Conservation (phyloP, 805 yeast genomes). For the Candida lessepsii region DNA sequence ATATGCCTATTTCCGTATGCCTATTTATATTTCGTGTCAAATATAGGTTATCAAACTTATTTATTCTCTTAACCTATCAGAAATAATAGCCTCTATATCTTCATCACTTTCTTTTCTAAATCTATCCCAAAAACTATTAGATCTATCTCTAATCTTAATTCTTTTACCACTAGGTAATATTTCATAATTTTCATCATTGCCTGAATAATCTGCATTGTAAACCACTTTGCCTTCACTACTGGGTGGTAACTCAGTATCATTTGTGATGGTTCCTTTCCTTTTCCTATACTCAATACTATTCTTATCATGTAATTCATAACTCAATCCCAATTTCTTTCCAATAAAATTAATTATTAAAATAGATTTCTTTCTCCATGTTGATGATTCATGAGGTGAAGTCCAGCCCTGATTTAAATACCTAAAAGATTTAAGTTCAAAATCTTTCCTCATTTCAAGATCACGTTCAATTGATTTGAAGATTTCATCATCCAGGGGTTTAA, state of each 20-base stretch:
- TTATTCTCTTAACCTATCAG: constrained; percentile 36
- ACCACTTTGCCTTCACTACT: constrained; percentile 36
- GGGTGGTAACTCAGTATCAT: constrained; percentile 51
- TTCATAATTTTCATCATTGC: constrained; percentile 39
- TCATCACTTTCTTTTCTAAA: constrained; percentile 20
- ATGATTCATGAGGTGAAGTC: constrained; percentile 57
- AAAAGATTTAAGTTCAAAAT: constrained; percentile 71
- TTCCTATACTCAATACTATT: constrained; percentile 44
- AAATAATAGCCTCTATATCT: constrained; percentile 56
- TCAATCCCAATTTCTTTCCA: constrained; percentile 1
- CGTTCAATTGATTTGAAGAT: constrained; percentile 75
- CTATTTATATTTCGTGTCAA: too few relatives aligned
- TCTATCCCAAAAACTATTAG: constrained; percentile 9
- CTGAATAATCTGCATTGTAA: constrained; percentile 28
- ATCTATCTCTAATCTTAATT: constrained; percentile 35
- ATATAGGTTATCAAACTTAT: too few relatives aligned
- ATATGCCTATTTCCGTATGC: not conserved
- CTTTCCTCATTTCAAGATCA: constrained; percentile 60
- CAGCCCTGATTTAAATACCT: constrained; percentile 76
- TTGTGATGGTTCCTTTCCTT: constrained; percentile 48
- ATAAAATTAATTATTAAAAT: constrained; percentile 3
- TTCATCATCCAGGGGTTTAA: constrained; percentile 74
- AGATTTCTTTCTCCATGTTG: constrained; percentile 19
- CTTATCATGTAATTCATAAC: constrained; percentile 8
- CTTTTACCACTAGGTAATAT: constrained; percentile 74